Percentiles rank a stretch among this genome's conserved stretches.
Conservation (phyloP, 1,139 yeast genomes). For the Nakaseomyces delphensis region DNA sequence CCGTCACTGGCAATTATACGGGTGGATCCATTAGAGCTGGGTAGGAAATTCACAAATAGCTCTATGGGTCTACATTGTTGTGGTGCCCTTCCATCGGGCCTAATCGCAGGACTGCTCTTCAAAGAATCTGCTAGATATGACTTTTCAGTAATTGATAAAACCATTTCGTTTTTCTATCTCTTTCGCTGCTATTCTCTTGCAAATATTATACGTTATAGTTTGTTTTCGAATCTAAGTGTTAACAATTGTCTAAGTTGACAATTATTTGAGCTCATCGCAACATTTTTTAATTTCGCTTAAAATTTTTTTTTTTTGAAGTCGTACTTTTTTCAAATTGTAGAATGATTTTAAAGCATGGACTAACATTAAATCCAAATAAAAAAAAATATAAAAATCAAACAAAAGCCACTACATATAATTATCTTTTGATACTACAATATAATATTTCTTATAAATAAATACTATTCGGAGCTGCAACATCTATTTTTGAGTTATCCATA, state of each 20-base stretch:
- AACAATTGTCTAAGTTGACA: too few relatives aligned
- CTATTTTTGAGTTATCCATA: conserved; percentile 8
- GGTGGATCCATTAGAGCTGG: conserved; percentile 87
- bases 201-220: not conserved
- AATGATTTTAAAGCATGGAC: too few relatives aligned
- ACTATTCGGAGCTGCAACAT: conserved; percentile 8
- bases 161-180: conserved; percentile 41
- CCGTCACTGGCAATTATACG: conserved; percentile 81
- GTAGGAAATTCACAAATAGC: conserved; percentile 70
- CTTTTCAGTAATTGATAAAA: conserved; percentile 78
- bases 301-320: not conserved
- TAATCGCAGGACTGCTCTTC: conserved; percentile 48
- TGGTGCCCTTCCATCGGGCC: conserved; percentile 74
- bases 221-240: too few relatives aligned
- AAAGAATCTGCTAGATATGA: conserved; percentile 72
- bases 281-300: not conserved
- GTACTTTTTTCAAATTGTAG: too few relatives aligned
- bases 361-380: too few relatives aligned
- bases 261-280: not conserved
- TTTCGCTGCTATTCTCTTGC: too few relatives aligned
- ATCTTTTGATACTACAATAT: too few relatives aligned
- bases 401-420: too few relatives aligned
- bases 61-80: conserved; percentile 80
- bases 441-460: conserved; percentile 6
- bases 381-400: too few relatives aligned